These are phyloP conservation scores for Ambrosia artemisiifolia DNA, from an alignment of 129 eudicot species.

Conservation along the genomic window DNA sequence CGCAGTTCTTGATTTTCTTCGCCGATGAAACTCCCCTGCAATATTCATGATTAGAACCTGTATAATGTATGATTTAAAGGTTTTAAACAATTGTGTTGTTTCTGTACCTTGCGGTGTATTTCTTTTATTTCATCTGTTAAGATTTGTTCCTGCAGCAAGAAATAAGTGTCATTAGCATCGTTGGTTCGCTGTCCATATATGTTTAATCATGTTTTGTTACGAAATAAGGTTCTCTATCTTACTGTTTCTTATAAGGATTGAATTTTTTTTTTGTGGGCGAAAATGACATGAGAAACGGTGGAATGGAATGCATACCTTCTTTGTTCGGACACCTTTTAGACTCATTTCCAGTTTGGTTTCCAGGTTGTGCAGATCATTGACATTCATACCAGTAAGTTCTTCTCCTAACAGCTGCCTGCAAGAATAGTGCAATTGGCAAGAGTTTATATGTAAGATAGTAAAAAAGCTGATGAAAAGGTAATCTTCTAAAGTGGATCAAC, in stretches of 20 bases:
- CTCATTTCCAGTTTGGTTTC: conserved; percentile 60
- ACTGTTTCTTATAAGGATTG: not conserved
- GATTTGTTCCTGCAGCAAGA: conserved; percentile 51
- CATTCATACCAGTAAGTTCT: conserved; percentile 61
- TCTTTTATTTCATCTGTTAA: conserved; percentile 53
- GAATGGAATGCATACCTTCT: conserved; percentile 41
- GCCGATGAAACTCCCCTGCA: conserved; percentile 60
- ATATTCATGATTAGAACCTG: conserved; percentile 9
- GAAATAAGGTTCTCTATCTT: not conserved
- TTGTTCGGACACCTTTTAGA: conserved; percentile 53
- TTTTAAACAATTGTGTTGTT: not conserved
- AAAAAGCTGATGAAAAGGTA: not conserved
- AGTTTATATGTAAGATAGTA: not conserved
- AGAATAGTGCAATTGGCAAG: conserved; percentile 10
- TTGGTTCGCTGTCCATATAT: not conserved
- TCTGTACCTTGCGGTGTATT: conserved; percentile 47
- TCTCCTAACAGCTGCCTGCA: conserved; percentile 75
- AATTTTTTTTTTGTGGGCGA: conserved; percentile 1
- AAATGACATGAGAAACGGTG: not conserved
- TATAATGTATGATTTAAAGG: not conserved
- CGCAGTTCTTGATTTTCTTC: conserved; percentile 66
- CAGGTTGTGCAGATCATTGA: conserved; percentile 55
- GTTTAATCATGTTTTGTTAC: not conserved
- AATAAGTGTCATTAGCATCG: conserved; percentile 18
- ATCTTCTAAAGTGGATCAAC: not conserved